A percentile compares a stretch with the other conserved stretches of the same genome.
These are phyloP conservation scores for Suhomyces ambrosiae DNA, from an alignment of 1,139 yeast genomes.

Conservation along the genomic window DNA sequence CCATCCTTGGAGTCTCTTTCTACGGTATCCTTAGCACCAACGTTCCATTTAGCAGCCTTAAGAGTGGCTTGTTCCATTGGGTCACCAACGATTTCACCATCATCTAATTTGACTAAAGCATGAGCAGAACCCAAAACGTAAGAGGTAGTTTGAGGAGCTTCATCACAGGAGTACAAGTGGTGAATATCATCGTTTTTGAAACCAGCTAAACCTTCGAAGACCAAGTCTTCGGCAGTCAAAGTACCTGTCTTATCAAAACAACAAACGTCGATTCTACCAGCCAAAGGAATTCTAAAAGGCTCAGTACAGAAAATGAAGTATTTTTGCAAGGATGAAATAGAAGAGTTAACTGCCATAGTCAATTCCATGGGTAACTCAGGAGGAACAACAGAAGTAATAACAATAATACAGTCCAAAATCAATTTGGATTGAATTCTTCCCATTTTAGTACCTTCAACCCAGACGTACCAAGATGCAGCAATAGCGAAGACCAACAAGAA, in stretches of 20 bases:
- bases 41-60: slow-evolving; percentile 83
- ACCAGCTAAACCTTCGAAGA: slow-evolving; percentile 96
- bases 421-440: slow-evolving; percentile 94
- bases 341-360: slow-evolving; percentile 95
- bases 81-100: slow-evolving; percentile 97
- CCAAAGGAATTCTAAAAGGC: slow-evolving; percentile 96
- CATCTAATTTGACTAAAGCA: slow-evolving; percentile 89
- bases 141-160: slow-evolving; percentile 66
- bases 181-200: slow-evolving; percentile 57
- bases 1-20: slow-evolving; percentile 42
- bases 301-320: slow-evolving; percentile 94
- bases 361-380: slow-evolving; percentile 99
- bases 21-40: slow-evolving; percentile 72
- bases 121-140: slow-evolving; percentile 92
- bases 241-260: slow-evolving; percentile 99
- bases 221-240: slow-evolving; percentile 93
- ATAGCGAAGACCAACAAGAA: slow-evolving; percentile 89
- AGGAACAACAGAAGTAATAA: slow-evolving; percentile 96
- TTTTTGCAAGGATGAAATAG: slow-evolving; percentile 84
- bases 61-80: slow-evolving; percentile 98
- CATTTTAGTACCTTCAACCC: slow-evolving; percentile 96
- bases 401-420: slow-evolving; percentile 91
- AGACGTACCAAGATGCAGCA: slow-evolving; percentile 96
- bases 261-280: slow-evolving; percentile 97
- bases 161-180: slow-evolving; percentile 58